These are phyloP conservation scores for Backusella tuberculispora DNA, from an alignment of 192 early-diverging fungal species.

Conservation along the genomic window DNA sequence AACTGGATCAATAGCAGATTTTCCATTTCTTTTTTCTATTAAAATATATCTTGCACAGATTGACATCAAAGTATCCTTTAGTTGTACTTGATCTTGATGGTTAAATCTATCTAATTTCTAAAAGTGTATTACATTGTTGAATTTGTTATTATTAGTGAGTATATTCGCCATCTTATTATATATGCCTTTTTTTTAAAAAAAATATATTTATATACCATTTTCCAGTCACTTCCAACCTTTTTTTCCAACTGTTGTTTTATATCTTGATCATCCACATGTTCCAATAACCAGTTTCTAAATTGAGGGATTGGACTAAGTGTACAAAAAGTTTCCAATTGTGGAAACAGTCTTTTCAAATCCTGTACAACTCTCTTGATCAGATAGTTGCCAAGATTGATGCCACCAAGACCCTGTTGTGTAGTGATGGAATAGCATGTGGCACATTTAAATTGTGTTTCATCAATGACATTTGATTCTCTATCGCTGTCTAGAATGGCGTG, in stretches of 20 bases:
- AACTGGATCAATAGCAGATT: slow-evolving; percentile 83
- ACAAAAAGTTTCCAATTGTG: slow-evolving; percentile 77
- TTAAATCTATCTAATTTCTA: slow-evolving; percentile 22
- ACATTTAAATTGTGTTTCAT: slow-evolving; percentile 50
- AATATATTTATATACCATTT: not conserved
- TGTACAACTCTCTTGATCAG: slow-evolving; percentile 87
- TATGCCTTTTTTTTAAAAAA: no score
- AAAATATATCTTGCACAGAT: slow-evolving; percentile 64
- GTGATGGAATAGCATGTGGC: slow-evolving; percentile 97
- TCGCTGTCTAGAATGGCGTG: slow-evolving; percentile 48
- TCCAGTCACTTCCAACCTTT: not conserved
- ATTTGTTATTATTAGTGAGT: no score
- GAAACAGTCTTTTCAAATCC: slow-evolving; percentile 71
- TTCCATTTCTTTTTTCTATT: slow-evolving; percentile 62
- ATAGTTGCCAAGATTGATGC: slow-evolving; percentile 91
- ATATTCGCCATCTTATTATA: not conserved
- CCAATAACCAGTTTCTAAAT: slow-evolving; percentile 80
- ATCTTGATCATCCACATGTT: slow-evolving; percentile 13
- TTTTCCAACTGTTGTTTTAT: not conserved
- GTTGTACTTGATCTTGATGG: slow-evolving; percentile 13
- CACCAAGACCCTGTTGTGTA: slow-evolving; percentile 81
- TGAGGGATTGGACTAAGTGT: slow-evolving; percentile 92
- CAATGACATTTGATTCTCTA: slow-evolving; percentile 26
- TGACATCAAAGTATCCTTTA: slow-evolving; percentile 64
- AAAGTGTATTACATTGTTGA: not conserved